These are phyloP conservation scores for Exserohilum turcica DNA, from an alignment of 2,329 filamentous ascomycete species.

Conservation along the genomic window DNA sequence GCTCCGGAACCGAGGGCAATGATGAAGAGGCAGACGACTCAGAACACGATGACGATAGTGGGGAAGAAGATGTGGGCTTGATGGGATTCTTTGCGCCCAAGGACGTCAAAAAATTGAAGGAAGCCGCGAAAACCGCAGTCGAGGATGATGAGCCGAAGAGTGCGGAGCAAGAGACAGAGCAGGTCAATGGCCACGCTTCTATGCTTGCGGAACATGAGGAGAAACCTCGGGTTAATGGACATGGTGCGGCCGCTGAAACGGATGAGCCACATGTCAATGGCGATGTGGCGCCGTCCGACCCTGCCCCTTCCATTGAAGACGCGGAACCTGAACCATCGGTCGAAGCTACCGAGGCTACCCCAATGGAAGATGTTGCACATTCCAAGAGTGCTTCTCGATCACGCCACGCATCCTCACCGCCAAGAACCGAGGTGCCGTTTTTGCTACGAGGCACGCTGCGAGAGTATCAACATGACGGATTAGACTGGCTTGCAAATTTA, in stretches of 20 bases:
- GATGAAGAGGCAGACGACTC: conserved; percentile 25
- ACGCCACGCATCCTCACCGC: conserved; percentile 37
- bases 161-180: conserved; percentile 27
- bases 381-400: conserved; percentile 29
- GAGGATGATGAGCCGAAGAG: conserved; percentile 46
- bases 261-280: conserved; percentile 22
- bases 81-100: conserved; percentile 43
- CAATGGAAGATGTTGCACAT: conserved; percentile 19
- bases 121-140: conserved; percentile 34
- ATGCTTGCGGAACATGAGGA: conserved; percentile 53
- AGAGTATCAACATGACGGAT: conserved; percentile 95
- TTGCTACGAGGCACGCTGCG: conserved; percentile 85
- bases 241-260: conserved; percentile 2
- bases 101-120: conserved; percentile 45
- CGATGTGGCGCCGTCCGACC: conserved; percentile 2
- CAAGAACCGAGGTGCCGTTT: conserved; percentile 51
- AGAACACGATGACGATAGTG: conserved; percentile 39
- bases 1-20: conserved; percentile 30
- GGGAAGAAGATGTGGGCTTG: conserved; percentile 40
- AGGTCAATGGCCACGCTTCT: conserved; percentile 38
- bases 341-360: conserved; percentile 20
- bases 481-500: conserved; percentile 94
- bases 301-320: neutral
- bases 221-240: conserved; percentile 36
- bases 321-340: conserved; percentile 12